Evolutionary conservation across 257 asterid genomes (phyloP).

Genomic region (Ocimum tenuiflorum): DNA sequence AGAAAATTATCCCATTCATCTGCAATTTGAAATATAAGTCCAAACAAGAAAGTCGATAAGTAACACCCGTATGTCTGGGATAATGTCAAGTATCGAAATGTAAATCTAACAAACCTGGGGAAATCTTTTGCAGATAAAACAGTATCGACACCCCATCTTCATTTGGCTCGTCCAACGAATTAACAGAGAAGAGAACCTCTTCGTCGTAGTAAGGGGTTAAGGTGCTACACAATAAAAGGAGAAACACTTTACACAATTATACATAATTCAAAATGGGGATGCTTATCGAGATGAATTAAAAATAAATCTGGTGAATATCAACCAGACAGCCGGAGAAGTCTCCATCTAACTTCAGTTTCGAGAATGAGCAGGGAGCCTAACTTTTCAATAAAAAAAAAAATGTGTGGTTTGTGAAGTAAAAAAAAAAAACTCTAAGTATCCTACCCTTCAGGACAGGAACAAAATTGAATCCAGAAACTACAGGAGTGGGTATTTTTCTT

Average conservation of each 20-base stretch:
- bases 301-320: neutral
- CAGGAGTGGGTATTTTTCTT: neutral
- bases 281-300: constrained; percentile 2
- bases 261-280: neutral
- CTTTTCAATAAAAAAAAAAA: neutral
- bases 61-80: neutral
- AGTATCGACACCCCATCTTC: constrained; percentile 97
- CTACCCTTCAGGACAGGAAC: neutral
- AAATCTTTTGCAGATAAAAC: constrained; percentile 84
- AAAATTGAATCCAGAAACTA: neutral
- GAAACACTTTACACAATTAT: neutral
- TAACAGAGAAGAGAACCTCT: constrained; percentile 78
- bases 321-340: neutral
- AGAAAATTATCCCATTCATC: constrained; percentile 95
- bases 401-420: neutral
- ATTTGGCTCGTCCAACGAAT: constrained; percentile 63
- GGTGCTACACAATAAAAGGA: constrained; percentile 39
- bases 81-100: constrained; percentile 12
- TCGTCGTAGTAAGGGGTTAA: constrained; percentile 86
- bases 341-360: neutral
- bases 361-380: neutral
- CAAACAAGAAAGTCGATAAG: constrained; percentile 11
- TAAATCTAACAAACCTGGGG: constrained; percentile 53
- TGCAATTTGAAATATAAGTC: constrained; percentile 23
- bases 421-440: too few relatives aligned